Evolutionary conservation across 306 rosid genomes (phyloP).

Genomic region (Rosa multiflora): DNA sequence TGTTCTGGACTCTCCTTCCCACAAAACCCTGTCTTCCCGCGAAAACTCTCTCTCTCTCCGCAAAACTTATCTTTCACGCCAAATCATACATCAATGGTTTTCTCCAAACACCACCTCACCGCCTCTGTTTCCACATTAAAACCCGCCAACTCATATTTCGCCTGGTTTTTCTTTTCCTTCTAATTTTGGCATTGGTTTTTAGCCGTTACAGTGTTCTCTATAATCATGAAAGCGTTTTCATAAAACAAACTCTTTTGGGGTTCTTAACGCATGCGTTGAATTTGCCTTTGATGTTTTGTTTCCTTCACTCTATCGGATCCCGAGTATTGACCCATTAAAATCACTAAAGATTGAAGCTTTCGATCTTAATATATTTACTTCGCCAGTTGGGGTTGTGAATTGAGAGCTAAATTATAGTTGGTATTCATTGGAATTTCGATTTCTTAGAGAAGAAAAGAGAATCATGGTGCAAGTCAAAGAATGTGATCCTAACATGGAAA

Average conservation of each 20-base stretch:
- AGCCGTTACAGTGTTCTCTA: constrained; percentile 23
- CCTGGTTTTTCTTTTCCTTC: background rate
- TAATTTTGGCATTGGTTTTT: background rate
- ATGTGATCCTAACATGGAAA: background rate
- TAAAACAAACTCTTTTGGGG: constrained; percentile 8
- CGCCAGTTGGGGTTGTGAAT: constrained; percentile 5
- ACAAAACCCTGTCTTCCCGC: background rate
- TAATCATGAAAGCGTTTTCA: background rate
- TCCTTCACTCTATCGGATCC: background rate
- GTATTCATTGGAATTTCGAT: background rate
- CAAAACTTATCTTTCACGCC: constrained; percentile 6
- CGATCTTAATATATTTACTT: background rate
- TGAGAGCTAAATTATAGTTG: background rate
- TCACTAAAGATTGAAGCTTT: background rate
- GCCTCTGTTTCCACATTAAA: background rate
- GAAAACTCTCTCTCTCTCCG: background rate
- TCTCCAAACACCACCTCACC: background rate
- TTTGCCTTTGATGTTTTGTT: background rate
- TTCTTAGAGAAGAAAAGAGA: background rate
- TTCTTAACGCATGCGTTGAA: constrained; percentile 28
- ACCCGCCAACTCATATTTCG: background rate
- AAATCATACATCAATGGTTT: constrained; percentile 9
- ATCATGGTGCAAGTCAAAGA: constrained; percentile 30
- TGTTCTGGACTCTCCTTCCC: constrained; percentile 2
- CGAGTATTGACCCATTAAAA: background rate